Evolutionary conservation across 148 eudicot genomes (phyloP).

Genomic region (Vaccinium darrowii): DNA sequence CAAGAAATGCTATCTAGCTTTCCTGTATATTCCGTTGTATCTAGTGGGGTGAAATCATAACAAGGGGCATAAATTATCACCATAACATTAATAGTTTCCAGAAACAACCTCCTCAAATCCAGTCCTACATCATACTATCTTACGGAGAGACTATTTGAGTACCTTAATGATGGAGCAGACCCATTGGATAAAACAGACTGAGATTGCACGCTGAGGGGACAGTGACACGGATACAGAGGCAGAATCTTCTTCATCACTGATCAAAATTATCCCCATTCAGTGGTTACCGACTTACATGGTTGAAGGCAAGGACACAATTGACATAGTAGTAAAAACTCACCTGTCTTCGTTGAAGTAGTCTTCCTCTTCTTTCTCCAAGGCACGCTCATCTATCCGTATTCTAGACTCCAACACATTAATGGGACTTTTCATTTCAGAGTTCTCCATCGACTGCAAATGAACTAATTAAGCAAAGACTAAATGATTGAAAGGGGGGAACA

Average conservation of each 20-base stretch:
- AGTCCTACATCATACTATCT: background rate
- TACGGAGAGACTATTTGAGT: constrained; percentile 2
- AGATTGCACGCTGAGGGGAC: constrained; percentile 34
- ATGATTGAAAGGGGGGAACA: background rate
- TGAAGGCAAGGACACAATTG: background rate
- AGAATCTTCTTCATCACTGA: constrained; percentile 96
- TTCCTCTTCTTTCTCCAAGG: constrained; percentile 95
- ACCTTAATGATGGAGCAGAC: constrained; percentile 63
- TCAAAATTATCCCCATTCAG: constrained; percentile 16
- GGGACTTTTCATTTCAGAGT: constrained; percentile 42
- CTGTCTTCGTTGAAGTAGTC: constrained; percentile 96
- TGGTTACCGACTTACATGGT: background rate
- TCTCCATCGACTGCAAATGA: constrained; percentile 68
- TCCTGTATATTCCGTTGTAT: background rate
- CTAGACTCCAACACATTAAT: constrained; percentile 50
- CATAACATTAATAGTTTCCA: background rate
- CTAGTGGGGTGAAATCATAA: background rate
- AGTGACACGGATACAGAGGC: constrained; percentile 60
- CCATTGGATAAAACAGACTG: constrained; percentile 59
- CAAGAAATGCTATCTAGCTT: background rate
- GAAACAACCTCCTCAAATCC: background rate
- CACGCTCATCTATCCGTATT: constrained; percentile 81
- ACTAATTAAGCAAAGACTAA: constrained; percentile 17
- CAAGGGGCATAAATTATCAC: background rate
- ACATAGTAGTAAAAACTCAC: constrained; percentile 25